Evolutionary conservation across 768 basidiomycete species (phyloP).

Genomic region (Rhizopogon vulgaris): DNA sequence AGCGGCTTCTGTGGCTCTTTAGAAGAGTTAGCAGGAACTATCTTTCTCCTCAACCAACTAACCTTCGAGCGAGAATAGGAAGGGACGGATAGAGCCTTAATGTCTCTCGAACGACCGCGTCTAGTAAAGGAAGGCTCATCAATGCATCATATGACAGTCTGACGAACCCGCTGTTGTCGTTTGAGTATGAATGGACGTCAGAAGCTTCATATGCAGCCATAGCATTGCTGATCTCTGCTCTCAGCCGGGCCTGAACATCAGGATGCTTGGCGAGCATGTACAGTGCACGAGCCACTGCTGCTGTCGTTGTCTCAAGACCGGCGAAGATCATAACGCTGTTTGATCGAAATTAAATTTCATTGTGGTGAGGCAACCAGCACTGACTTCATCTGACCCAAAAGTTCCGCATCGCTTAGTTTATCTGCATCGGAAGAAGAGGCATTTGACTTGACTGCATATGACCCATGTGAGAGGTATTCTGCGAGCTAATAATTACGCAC

Average conservation of each 20-base stretch:
- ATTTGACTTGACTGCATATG: conserved; percentile 18
- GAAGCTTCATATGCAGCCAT: not conserved
- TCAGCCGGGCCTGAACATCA: conserved; percentile 33
- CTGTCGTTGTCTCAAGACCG: conserved; percentile 40
- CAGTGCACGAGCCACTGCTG: conserved; percentile 30
- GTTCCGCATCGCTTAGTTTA: conserved; percentile 12
- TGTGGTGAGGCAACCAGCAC: not conserved
- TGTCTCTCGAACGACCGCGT: conserved; percentile 35
- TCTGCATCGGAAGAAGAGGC: conserved; percentile 15
- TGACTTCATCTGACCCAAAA: conserved; percentile 19
- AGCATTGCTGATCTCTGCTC: conserved; percentile 28
- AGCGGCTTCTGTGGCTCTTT: conserved; percentile 32
- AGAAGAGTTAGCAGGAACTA: not conserved
- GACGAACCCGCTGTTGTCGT: conserved; percentile 20
- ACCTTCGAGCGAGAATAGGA: conserved; percentile 32
- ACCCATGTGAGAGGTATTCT: not conserved
- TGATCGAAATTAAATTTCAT: not conserved
- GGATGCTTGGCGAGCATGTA: conserved; percentile 29
- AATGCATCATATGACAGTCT: conserved; percentile 34
- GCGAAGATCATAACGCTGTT: conserved; percentile 30
- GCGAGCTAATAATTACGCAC: conserved; percentile 10
- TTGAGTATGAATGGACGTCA: conserved; percentile 5
- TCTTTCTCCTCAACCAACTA: conserved; percentile 12
- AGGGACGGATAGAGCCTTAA: conserved; percentile 37
- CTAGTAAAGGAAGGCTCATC: conserved; percentile 28